These are phyloP conservation scores for Juglanconis juglandina DNA, from an alignment of 2,329 filamentous ascomycete species.

Conservation along the genomic window DNA sequence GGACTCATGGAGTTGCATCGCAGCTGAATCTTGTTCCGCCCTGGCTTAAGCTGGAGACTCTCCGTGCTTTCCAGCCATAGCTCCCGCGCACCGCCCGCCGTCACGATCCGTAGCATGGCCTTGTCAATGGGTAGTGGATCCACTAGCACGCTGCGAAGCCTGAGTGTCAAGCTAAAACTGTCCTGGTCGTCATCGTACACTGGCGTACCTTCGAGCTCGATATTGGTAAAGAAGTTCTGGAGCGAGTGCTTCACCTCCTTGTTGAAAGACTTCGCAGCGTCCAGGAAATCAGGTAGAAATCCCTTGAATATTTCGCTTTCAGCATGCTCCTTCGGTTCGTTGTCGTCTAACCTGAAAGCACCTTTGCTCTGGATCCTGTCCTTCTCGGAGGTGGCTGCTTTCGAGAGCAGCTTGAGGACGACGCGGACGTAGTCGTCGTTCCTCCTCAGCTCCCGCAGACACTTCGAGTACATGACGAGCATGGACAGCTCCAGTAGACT, in stretches of 20 bases:
- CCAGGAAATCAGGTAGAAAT: slow-evolving; percentile 45
- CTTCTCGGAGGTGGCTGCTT: slow-evolving; percentile 55
- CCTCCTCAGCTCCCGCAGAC: slow-evolving; percentile 71
- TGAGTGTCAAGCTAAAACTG: slow-evolving; percentile 68
- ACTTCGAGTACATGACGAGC: slow-evolving; percentile 80
- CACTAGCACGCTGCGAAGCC: slow-evolving; percentile 67
- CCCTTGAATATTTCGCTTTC: slow-evolving; percentile 42
- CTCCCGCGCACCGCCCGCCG: slow-evolving; percentile 58
- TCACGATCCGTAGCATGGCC: slow-evolving; percentile 61
- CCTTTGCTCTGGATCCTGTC: slow-evolving; percentile 42
- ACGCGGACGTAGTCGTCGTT: slow-evolving; percentile 77
- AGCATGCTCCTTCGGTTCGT: slow-evolving; percentile 24
- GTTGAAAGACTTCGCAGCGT: slow-evolving; percentile 40
- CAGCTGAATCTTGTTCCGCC: slow-evolving; percentile 45
- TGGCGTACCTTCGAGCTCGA: slow-evolving; percentile 66
- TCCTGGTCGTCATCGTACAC: slow-evolving; percentile 69
- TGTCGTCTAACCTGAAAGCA: slow-evolving; percentile 29
- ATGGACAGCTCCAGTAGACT: slow-evolving; percentile 75
- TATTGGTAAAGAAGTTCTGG: slow-evolving; percentile 67
- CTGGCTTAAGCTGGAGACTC: slow-evolving; percentile 49
- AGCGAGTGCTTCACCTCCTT: slow-evolving; percentile 67
- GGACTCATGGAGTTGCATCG: slow-evolving; percentile 56
- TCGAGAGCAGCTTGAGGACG: slow-evolving; percentile 69
- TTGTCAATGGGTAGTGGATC: slow-evolving; percentile 66
- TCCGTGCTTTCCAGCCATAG: slow-evolving; percentile 32